These are phyloP conservation scores for Ceratobasidium sp. DNA, from an alignment of 1,284 basidiomycete genomes.

Conservation along the genomic window DNA sequence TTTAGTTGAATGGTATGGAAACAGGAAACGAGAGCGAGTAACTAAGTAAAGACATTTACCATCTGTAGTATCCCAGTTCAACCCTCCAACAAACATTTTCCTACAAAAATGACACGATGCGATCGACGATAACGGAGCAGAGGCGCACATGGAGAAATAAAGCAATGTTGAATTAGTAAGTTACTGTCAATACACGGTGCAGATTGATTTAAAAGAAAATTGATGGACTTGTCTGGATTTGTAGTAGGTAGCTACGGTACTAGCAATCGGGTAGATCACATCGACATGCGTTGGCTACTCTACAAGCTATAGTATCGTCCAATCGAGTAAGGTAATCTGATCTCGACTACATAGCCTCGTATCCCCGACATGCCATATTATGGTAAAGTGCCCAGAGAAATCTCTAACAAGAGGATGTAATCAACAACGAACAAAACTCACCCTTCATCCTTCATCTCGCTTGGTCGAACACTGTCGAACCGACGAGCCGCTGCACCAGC, in stretches of 20 bases:
- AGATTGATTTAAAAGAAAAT: constrained; percentile 60
- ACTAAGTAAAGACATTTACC: constrained; percentile 55
- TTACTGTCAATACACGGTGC: constrained; percentile 68
- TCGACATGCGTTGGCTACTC: constrained; percentile 30
- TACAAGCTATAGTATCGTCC: constrained; percentile 38
- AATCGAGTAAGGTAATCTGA: constrained; percentile 15
- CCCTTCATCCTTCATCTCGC: constrained; percentile 99
- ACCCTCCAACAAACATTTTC: constrained; percentile 97
- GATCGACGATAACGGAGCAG: constrained; percentile 45
- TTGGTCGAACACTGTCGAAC: constrained; percentile 73
- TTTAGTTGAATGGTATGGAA: constrained; percentile 16
- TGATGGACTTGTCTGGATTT: constrained; percentile 72
- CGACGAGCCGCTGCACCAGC: constrained; percentile 50
- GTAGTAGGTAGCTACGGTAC: constrained; percentile 38
- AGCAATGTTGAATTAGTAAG: constrained; percentile 65
- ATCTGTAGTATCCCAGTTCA: constrained; percentile 98
- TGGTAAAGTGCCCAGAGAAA: constrained; percentile 42
- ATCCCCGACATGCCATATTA: constrained; percentile 38
- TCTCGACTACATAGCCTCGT: constrained; percentile 35
- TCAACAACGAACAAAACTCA: constrained; percentile 61
- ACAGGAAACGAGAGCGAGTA: constrained; percentile 14
- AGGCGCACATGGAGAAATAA: constrained; percentile 39
- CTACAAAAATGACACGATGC: constrained; percentile 61
- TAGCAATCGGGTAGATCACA: constrained; percentile 35
- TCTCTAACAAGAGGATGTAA: background rate